Conservation (phyloP, 169 alveolate genomes). For the Theileria orientalis region DNA sequence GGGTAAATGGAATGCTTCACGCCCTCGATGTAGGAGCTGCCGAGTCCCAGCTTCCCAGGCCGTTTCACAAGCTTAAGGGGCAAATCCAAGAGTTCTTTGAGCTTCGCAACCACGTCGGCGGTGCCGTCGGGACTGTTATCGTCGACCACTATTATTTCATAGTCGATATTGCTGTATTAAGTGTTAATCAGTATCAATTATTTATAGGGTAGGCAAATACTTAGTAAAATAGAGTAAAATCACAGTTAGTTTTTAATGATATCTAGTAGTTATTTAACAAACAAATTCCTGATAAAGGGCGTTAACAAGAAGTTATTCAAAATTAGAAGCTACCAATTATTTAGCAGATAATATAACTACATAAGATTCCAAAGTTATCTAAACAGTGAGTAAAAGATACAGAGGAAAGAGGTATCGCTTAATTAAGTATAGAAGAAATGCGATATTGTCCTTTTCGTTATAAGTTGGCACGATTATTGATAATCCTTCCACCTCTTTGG, state of each 20-base stretch:
- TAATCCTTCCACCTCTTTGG: conserved; percentile 17
- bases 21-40: conserved; percentile 96
- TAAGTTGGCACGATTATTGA: conserved; percentile 91
- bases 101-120: conserved; percentile 80
- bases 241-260: too few species aligned
- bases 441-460: conserved; percentile 93
- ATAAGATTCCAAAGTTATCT: too few species aligned
- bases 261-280: too few species aligned
- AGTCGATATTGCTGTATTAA: conserved; percentile 69
- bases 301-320: too few species aligned
- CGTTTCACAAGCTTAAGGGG: conserved; percentile 77
- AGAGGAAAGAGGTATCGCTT: conserved; percentile 79
- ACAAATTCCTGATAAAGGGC: too few species aligned
- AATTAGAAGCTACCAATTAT: too few species aligned
- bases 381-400: conserved; percentile 58
- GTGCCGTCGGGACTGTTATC: conserved; percentile 96
- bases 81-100: conserved; percentile 75
- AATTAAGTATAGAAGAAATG: conserved; percentile 85
- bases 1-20: conserved; percentile 86
- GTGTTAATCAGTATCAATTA: not conserved
- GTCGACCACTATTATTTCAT: conserved; percentile 92
- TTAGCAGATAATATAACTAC: too few species aligned
- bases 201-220: too few species aligned
- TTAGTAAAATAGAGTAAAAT: too few species aligned
- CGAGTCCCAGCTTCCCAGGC: conserved; percentile 94